Percentiles rank a stretch among this genome's conserved stretches.
Conservation (phyloP, 2,329 filamentous ascomycete genomes). For the Xylariaceae sp. region DNA sequence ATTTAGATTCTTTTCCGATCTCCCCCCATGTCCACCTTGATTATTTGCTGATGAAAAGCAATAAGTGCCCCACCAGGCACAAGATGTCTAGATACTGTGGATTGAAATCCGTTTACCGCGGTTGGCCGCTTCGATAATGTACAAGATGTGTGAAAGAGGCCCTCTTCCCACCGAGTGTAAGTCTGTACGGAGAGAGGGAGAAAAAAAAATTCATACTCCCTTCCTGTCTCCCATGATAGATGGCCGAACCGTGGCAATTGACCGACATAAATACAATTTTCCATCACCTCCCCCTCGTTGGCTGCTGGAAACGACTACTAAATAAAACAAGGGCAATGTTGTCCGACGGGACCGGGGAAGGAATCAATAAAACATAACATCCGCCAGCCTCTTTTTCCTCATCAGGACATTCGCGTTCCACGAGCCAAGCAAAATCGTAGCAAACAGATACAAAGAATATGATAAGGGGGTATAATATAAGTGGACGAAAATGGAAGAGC, state of each 20-base stretch:
- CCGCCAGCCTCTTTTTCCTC: constrained; percentile 37
- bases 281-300: constrained; percentile 17
- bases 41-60: constrained; percentile 10
- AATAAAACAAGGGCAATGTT: constrained; percentile 33
- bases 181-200: constrained; percentile 14
- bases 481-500: constrained; percentile 41
- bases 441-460: constrained; percentile 46
- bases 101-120: background rate
- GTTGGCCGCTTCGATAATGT: constrained; percentile 29
- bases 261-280: constrained; percentile 25
- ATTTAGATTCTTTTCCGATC: constrained; percentile 16
- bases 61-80: background rate
- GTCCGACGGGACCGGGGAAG: constrained; percentile 29
- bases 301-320: constrained; percentile 21
- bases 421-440: constrained; percentile 37
- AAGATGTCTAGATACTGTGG: constrained; percentile 4
- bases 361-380: constrained; percentile 31
- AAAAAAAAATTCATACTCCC: constrained; percentile 9
- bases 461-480: constrained; percentile 49
- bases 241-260: constrained; percentile 6
- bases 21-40: constrained; percentile 2
- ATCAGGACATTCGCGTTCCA: constrained; percentile 41
- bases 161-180: constrained; percentile 22
- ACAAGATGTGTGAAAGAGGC: constrained; percentile 26
- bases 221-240: constrained; percentile 19